Percentiles rank a stretch among this genome's conserved stretches.
Conservation (phyloP, 75 land plant species). For the Pinus albicaulis region DNA sequence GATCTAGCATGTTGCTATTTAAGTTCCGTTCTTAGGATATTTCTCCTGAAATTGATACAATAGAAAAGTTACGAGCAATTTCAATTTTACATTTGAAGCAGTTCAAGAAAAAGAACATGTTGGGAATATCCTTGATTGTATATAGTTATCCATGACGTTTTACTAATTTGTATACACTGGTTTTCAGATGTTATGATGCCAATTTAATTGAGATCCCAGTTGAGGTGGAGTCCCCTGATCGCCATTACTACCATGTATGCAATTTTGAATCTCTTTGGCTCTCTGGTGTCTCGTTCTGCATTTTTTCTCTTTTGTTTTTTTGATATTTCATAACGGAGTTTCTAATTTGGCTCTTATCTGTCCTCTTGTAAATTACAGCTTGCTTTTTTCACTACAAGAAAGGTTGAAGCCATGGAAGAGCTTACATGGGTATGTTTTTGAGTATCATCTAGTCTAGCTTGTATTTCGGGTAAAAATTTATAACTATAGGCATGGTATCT, state of each 20-base stretch:
- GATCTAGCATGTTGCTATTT: not conserved
- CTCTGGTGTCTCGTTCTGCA: not conserved
- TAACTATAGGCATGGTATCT: too few relatives aligned
- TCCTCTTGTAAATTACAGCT: slow-evolving; percentile 37
- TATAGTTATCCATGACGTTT: not conserved
- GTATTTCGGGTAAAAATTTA: too few relatives aligned
- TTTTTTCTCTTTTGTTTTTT: not conserved
- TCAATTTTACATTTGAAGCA: not conserved
- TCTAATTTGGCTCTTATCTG: not conserved
- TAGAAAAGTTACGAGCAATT: not conserved
- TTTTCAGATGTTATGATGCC: slow-evolving; percentile 45
- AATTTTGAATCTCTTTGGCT: slow-evolving; percentile 1
- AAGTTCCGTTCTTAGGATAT: not conserved
- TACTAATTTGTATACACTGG: slow-evolving; percentile 1
- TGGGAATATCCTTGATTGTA: not conserved
- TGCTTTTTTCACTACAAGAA: slow-evolving; percentile 90
- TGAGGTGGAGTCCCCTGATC: slow-evolving; percentile 86
- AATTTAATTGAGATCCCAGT: slow-evolving; percentile 87
- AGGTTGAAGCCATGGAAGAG: slow-evolving; percentile 82
- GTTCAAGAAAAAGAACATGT: not conserved
- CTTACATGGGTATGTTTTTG: slow-evolving; percentile 83
- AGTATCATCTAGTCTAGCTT: not conserved
- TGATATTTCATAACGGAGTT: not conserved
- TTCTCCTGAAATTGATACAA: not conserved
- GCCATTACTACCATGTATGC: slow-evolving; percentile 88